Percentiles rank a stretch among this genome's conserved stretches.
Evolutionary conservation across 2,329 filamentous ascomycete genomes (phyloP).

Genomic region (Aspergillus sojae): DNA sequence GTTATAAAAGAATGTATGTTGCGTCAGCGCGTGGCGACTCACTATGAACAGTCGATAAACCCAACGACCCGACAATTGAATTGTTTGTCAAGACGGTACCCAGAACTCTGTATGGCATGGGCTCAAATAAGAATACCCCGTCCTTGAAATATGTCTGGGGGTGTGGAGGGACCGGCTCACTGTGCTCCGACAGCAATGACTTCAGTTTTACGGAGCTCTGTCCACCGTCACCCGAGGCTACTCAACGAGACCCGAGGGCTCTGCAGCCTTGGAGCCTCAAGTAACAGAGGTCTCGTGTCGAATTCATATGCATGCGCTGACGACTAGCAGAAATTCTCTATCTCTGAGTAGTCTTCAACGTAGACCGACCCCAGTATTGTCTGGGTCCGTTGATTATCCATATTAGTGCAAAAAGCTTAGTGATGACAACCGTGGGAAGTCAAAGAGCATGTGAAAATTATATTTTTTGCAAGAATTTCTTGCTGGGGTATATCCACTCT

Average conservation of each 20-base stretch:
- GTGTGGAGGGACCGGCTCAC: conserved; percentile 23
- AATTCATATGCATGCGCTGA: neutral
- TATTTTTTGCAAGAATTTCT: neutral
- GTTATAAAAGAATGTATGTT: neutral
- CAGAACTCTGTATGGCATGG: neutral
- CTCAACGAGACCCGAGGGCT: neutral
- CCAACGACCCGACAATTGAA: neutral
- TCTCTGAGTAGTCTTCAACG: neutral
- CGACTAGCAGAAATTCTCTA: neutral
- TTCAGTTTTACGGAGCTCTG: neutral
- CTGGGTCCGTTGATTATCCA: neutral
- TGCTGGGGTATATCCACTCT: neutral
- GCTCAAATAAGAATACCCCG: neutral
- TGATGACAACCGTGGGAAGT: neutral
- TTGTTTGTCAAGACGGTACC: neutral
- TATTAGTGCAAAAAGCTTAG: neutral
- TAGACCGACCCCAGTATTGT: neutral
- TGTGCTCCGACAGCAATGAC: conserved; percentile 28
- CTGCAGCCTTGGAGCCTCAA: neutral
- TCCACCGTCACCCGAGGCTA: conserved; percentile 3
- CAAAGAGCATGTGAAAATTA: neutral
- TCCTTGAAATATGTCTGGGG: neutral
- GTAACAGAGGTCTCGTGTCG: neutral
- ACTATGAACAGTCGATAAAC: neutral
- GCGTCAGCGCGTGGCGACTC: neutral